Evolutionary conservation across 1,139 yeast genomes (phyloP).

Genomic region (Pichia sp.): DNA sequence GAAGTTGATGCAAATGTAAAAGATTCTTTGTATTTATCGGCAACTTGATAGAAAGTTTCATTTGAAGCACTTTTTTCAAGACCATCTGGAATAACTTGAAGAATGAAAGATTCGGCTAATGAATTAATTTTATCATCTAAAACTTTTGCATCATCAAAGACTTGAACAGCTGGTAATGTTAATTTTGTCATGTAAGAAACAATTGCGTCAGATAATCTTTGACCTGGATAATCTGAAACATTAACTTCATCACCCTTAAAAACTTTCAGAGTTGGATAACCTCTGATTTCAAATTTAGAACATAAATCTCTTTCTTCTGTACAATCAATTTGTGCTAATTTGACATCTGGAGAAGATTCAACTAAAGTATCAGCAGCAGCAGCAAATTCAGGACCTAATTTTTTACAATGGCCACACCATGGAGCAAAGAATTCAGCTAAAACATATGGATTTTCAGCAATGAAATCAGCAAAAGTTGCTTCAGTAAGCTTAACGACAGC

Average conservation of each 20-base stretch:
- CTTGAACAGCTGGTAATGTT: constrained; percentile 71
- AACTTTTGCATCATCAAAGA: constrained; percentile 41
- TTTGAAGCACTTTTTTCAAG: constrained; percentile 33
- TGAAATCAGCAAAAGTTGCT: constrained; percentile 56
- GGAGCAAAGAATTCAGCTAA: constrained; percentile 97
- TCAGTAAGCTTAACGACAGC: constrained; percentile 77
- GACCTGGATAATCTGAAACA: constrained; percentile 69
- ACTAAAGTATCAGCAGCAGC: constrained; percentile 74
- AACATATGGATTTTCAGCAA: constrained; percentile 69
- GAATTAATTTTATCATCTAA: constrained; percentile 44
- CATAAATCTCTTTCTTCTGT: constrained; percentile 81
- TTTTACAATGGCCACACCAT: constrained; percentile 99
- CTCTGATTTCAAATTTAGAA: constrained; percentile 65
- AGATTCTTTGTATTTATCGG: constrained; percentile 54
- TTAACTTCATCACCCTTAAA: constrained; percentile 54
- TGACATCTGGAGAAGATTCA: constrained; percentile 56
- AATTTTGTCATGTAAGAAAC: constrained; percentile 75
- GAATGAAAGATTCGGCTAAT: constrained; percentile 47
- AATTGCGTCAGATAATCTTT: constrained; percentile 75
- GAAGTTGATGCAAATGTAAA: constrained; percentile 54
- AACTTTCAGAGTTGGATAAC: constrained; percentile 88
- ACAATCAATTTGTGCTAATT: constrained; percentile 90
- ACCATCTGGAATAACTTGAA: constrained; percentile 42
- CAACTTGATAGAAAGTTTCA: constrained; percentile 48
- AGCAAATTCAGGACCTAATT: constrained; percentile 83